phyloP scores from a whole-genome alignment of 2,329 filamentous ascomycete genomes.

The Diplodia scrobiculata region DNA sequence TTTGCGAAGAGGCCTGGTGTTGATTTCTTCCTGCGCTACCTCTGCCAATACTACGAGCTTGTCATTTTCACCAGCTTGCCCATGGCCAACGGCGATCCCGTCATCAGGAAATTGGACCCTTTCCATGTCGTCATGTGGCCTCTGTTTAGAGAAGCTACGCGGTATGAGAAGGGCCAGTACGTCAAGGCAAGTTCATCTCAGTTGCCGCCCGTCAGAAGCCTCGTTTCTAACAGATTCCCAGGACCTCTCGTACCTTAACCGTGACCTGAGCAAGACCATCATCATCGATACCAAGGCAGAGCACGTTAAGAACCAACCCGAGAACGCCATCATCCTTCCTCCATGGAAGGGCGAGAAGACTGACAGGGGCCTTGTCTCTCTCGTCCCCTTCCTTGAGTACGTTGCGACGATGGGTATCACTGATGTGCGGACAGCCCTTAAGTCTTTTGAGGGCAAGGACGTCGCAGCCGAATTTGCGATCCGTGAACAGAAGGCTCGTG shows the following conservation, averaged over 20 bases:
- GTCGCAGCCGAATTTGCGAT: conserved; percentile 89
- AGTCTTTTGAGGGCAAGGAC: conserved; percentile 83
- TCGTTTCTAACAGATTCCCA: conserved; percentile 43
- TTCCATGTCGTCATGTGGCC: conserved; percentile 96
- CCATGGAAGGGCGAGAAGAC: conserved; percentile 84
- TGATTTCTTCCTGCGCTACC: conserved; percentile 95
- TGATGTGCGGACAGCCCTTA: conserved; percentile 82
- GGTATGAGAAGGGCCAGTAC: conserved; percentile 93
- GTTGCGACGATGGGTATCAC: conserved; percentile 89
- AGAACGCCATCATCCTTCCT: conserved; percentile 88
- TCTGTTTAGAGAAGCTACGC: conserved; percentile 92
- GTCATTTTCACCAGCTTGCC: conserved; percentile 93
- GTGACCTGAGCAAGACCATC: conserved; percentile 91
- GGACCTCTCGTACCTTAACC: conserved; percentile 97
- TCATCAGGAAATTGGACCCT: conserved; percentile 91
- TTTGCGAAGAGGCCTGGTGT: conserved; percentile 91
- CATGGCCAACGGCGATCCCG: conserved; percentile 78
- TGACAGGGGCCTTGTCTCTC: conserved; percentile 81
- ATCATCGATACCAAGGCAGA: conserved; percentile 83
- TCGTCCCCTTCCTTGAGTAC: conserved; percentile 97
- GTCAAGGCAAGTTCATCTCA: conserved; percentile 70
- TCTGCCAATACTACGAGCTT: conserved; percentile 96
- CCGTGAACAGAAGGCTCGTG: conserved; percentile 80
- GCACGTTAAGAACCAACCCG: conserved; percentile 87
- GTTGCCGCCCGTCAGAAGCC: not conserved